Conservation (phyloP, 768 basidiomycete genomes). For the Collybia sordida region DNA sequence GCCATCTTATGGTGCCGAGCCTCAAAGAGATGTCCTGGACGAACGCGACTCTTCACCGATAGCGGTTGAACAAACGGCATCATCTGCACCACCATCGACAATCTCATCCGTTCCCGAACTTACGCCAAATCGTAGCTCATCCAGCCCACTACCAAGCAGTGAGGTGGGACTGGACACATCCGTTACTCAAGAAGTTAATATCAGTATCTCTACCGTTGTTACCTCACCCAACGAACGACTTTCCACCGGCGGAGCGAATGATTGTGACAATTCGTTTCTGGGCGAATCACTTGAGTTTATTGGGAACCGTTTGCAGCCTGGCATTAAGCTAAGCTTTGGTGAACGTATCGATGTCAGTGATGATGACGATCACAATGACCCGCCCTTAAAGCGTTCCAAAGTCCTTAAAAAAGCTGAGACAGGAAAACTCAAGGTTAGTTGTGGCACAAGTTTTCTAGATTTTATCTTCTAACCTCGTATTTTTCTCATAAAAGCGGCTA, state of each 20-base stretch:
- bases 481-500: constrained; percentile 30
- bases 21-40: not conserved
- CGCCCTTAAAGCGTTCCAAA: constrained; percentile 25
- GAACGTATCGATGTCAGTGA: constrained; percentile 16
- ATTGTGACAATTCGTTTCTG: constrained; percentile 34
- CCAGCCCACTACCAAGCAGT: constrained; percentile 56
- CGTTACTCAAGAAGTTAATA: constrained; percentile 3
- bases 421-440: constrained; percentile 24
- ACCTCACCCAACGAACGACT: constrained; percentile 12
- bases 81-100: constrained; percentile 35
- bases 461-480: constrained; percentile 8
- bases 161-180: constrained; percentile 33
- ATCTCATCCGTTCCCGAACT: constrained; percentile 56
- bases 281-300: constrained; percentile 30
- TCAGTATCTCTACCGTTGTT: not conserved
- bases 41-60: constrained; percentile 8
- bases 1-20: constrained; percentile 23
- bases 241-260: constrained; percentile 24
- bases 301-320: constrained; percentile 31
- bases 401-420: constrained; percentile 23
- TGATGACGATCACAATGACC: constrained; percentile 27
- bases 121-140: constrained; percentile 61
- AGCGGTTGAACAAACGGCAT: not conserved
- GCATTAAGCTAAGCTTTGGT: constrained; percentile 35
- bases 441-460: not conserved